A percentile compares a stretch with the other conserved stretches of the same genome.
Evolutionary conservation across 2,329 filamentous ascomycete species (phyloP).

Genomic region (Cercospora canescens): DNA sequence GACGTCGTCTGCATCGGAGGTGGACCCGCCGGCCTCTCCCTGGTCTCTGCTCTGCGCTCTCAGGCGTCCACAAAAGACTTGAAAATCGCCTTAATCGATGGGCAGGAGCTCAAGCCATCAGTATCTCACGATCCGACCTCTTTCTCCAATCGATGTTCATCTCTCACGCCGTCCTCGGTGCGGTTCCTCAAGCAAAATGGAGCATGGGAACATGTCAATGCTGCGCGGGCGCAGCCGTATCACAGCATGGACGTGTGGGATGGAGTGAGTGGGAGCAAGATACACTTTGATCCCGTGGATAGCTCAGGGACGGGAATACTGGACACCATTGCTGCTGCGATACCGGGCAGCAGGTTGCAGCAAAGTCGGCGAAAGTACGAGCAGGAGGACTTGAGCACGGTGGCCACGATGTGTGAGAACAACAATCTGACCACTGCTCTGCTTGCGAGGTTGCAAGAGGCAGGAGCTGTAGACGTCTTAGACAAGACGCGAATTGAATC

Average conservation of each 20-base stretch:
- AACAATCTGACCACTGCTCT: constrained; percentile 81
- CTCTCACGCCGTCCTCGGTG: constrained; percentile 86
- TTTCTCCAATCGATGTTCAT: constrained; percentile 95
- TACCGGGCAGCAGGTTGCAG: constrained; percentile 31
- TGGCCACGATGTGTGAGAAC: constrained; percentile 98
- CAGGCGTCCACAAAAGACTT: constrained; percentile 62
- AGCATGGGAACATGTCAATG: constrained; percentile 76
- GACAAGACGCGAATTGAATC: constrained; percentile 75
- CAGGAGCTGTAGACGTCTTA: constrained; percentile 70
- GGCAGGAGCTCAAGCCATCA: constrained; percentile 74
- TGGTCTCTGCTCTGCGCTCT: constrained; percentile 39
- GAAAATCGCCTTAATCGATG: constrained; percentile 85
- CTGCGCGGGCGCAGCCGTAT: constrained; percentile 77
- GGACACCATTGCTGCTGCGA: constrained; percentile 30
- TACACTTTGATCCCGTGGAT: constrained; percentile 65
- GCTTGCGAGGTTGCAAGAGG: constrained; percentile 52
- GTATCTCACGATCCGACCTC: constrained; percentile 65
- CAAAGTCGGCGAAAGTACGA: constrained; percentile 28
- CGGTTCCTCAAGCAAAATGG: constrained; percentile 77
- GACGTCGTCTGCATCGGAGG: constrained; percentile 29
- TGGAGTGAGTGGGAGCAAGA: constrained; percentile 80
- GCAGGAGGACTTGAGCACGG: constrained; percentile 42
- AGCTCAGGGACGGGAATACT: constrained; percentile 24
- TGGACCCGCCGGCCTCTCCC: constrained; percentile 26
- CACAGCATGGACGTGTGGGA: constrained; percentile 99